phyloP scores from a whole-genome alignment of 2,329 filamentous ascomycete genomes.

The Dactylonectria macrodidyma region DNA sequence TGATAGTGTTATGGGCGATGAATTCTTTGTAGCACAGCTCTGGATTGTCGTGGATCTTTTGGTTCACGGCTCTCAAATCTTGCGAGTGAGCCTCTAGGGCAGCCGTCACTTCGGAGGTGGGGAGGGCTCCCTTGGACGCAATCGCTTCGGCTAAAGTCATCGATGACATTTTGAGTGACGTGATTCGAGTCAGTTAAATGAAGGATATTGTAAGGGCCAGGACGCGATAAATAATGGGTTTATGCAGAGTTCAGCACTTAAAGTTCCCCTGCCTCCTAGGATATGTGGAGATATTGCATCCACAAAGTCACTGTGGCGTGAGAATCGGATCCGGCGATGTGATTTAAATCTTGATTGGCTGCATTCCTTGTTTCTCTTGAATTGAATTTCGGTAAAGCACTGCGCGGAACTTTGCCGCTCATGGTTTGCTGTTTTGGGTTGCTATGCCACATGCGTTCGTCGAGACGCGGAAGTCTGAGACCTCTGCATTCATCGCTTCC shows the following conservation, averaged over 20 bases:
- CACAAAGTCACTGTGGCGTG: not conserved
- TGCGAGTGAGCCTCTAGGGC: conserved; percentile 1
- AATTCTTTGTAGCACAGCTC: conserved; percentile 67
- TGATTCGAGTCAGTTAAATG: too few species aligned
- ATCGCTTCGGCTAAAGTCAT: not conserved
- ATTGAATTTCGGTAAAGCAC: not conserved
- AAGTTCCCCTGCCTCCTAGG: not conserved
- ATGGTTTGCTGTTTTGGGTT: not conserved
- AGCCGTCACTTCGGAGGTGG: not conserved
- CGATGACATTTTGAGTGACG: not conserved
- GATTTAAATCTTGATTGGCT: not conserved
- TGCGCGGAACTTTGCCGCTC: not conserved
- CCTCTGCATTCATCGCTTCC: conserved; percentile 2
- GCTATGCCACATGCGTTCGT: not conserved
- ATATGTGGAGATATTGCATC: not conserved
- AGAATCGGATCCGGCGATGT: not conserved
- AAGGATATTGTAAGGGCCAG: too few species aligned
- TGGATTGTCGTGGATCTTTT: conserved; percentile 58
- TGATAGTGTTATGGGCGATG: conserved; percentile 66
- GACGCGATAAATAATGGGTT: too few species aligned
- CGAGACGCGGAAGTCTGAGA: not conserved
- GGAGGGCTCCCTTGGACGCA: not conserved
- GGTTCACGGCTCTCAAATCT: conserved; percentile 33
- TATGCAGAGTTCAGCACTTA: not conserved
- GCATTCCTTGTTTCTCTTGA: not conserved